Percentiles rank a stretch among this genome's conserved stretches.
Evolutionary conservation across 257 asterid genomes (phyloP).

Genomic region (Ilex aquifolium): DNA sequence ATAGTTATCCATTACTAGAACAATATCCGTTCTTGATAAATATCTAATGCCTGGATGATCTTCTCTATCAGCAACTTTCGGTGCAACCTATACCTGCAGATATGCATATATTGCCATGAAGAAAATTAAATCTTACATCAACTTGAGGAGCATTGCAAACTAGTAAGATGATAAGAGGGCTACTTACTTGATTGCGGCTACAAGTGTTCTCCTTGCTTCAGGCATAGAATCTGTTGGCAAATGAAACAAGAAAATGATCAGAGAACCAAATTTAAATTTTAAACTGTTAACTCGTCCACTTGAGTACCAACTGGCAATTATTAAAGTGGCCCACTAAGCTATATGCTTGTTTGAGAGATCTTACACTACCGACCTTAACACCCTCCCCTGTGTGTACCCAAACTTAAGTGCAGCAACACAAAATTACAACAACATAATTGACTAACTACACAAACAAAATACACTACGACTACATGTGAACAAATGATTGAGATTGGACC

Average conservation of each 20-base stretch:
- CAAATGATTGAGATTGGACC: too few species aligned
- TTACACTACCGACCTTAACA: not conserved
- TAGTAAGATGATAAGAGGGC: not conserved
- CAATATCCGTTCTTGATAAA: constrained; percentile 69
- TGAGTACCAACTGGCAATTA: too few species aligned
- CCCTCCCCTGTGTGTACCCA: not conserved
- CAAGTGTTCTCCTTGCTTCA: constrained; percentile 73
- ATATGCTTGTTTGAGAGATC: not conserved
- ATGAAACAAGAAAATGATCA: constrained; percentile 13
- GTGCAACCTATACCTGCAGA: constrained; percentile 84
- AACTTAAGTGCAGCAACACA: not conserved
- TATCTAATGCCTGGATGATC: constrained; percentile 72
- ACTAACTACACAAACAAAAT: too few species aligned
- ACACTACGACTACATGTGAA: too few species aligned
- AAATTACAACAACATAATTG: not conserved
- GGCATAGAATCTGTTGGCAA: constrained; percentile 58
- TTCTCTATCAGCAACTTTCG: constrained; percentile 68
- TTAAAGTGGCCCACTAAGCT: too few species aligned
- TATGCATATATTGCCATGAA: not conserved
- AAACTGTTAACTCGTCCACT: not conserved
- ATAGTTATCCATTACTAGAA: constrained; percentile 30
- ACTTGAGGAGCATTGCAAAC: not conserved
- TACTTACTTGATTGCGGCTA: constrained; percentile 81
- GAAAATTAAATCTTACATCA: constrained; percentile 1
- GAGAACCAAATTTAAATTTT: not conserved